Evolutionary conservation across 2,329 filamentous ascomycete species (phyloP), one percentile per base, ranked within the genome.

Genomic region (Claviceps citrina): DNA sequence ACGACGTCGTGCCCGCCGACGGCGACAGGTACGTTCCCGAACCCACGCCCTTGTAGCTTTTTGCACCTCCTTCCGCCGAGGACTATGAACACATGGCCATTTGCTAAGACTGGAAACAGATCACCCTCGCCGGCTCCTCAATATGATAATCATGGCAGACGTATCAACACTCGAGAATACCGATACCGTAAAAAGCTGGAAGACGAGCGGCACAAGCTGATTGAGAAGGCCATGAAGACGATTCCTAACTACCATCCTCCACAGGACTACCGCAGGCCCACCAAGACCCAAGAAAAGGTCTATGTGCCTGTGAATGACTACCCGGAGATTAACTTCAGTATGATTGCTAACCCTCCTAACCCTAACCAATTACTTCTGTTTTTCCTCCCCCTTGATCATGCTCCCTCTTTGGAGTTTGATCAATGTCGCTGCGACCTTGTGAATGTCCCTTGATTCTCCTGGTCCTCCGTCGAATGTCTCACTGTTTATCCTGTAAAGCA

Each of bases 271-370:
- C 85, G 91, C 63, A 84, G 91, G 56, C 91, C 91, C 47, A 96
- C 89, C 62, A 98, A 98, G 82, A 98, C 91, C 60, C 91, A 98
- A 68, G 91, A 98, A 74, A 98, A 98, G 74, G 93, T 98, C 82
- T 98, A 98, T 63, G 91, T 98, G 64, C 91, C 91, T 62, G 91
- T 98, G 70, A 98, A 98, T 77, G 91, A 98, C 67, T 98, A 98
- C 65, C 91, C 91, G 73, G 91, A 98, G 67, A 96, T 98, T 80
- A 98, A 98, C 81, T 98, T 98, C 85, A 98, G 91, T 98, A 95
- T 89, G 89, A 89, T 91, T 87, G 81, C 87, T 94, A 94, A 94
- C 85, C 86, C 85, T 78, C 50, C 50, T 79, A 81, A 83, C 78
- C 70, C 78, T 82, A 80, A 82, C 67, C 64, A 68, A 60, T 66